A percentile compares a stretch with the other conserved stretches of the same genome.
Conservation (phyloP, 106 monocot genomes). For the Chionographis japonica region DNA sequence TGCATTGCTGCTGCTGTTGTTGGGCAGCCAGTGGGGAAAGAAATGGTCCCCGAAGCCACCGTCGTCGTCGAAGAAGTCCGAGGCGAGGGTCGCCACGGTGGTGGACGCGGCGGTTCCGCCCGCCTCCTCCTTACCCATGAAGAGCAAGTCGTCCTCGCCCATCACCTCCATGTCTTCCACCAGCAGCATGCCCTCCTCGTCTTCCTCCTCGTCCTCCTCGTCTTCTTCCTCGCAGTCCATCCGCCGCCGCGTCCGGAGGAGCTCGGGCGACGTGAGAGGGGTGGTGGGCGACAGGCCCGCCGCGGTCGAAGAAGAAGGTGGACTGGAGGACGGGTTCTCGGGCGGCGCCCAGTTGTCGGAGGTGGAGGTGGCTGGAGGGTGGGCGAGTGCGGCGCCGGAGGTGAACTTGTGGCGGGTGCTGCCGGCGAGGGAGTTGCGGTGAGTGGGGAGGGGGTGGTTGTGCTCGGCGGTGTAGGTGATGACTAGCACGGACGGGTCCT, state of each 20-base stretch:
- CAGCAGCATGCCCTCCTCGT: slow-evolving; percentile 10
- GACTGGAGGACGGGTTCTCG: background rate
- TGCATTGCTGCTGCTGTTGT: background rate
- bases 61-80: background rate
- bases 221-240: slow-evolving; percentile 2
- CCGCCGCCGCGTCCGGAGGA: background rate
- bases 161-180: slow-evolving; percentile 9
- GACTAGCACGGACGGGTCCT: slow-evolving; percentile 54
- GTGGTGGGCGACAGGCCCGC: slow-evolving; percentile 14
- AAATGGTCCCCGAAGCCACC: background rate
- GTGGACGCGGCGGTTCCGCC: background rate
- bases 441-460: slow-evolving; percentile 75
- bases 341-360: background rate
- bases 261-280: background rate
- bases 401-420: slow-evolving; percentile 54
- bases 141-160: background rate
- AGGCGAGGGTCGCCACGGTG: background rate
- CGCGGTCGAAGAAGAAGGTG: background rate
- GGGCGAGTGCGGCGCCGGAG: background rate
- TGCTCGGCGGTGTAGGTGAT: slow-evolving; percentile 85
- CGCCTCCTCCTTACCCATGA: background rate
- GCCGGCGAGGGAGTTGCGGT: slow-evolving; percentile 88
- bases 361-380: slow-evolving; percentile 9
- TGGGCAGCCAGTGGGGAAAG: background rate
- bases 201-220: slow-evolving; percentile 9